Evolutionary conservation across 2,329 filamentous ascomycete species (phyloP).

Genomic region (Verticillium alfalfae): DNA sequence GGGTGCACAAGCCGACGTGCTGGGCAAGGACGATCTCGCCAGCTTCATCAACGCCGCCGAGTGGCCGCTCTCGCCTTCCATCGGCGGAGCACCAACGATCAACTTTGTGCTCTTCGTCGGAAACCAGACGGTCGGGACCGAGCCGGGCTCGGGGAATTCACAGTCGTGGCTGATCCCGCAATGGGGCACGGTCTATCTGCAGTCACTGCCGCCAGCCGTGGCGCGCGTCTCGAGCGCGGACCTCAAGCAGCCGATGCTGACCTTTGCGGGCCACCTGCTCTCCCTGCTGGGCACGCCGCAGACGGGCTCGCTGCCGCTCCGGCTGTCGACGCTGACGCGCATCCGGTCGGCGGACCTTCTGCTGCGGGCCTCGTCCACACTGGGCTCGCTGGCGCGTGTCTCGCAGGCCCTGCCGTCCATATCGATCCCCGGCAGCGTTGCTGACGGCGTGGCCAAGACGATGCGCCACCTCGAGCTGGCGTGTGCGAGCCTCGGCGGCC

Average conservation of each 20-base stretch:
- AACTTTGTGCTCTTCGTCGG: constrained; percentile 94
- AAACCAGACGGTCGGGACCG: constrained; percentile 60
- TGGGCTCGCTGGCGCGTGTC: constrained; percentile 86
- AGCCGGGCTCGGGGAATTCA: constrained; percentile 39
- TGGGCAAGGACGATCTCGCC: constrained; percentile 81
- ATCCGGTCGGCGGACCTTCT: constrained; percentile 80
- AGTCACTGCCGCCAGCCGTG: constrained; percentile 40
- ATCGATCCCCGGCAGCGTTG: constrained; percentile 81
- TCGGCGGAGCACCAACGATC: constrained; percentile 86
- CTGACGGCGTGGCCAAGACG: constrained; percentile 75
- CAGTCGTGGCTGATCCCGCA: constrained; percentile 88
- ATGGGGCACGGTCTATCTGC: constrained; percentile 71
- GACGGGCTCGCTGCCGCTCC: constrained; percentile 76
- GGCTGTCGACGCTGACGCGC: constrained; percentile 78
- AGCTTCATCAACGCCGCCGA: constrained; percentile 97
- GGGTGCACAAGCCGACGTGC: constrained; percentile 55
- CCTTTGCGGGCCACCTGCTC: constrained; percentile 85
- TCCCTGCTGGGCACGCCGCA: constrained; percentile 81
- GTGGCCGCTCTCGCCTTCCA: constrained; percentile 93
- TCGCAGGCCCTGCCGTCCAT: constrained; percentile 82
- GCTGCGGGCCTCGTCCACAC: constrained; percentile 83
- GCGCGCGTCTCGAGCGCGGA: constrained; percentile 56
- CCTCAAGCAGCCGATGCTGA: constrained; percentile 76
- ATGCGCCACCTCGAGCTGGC: constrained; percentile 72
- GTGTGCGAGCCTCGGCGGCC: constrained; percentile 63